Conservation (phyloP, 2,329 filamentous ascomycete genomes). For the Sporothrix dimorphospora region DNA sequence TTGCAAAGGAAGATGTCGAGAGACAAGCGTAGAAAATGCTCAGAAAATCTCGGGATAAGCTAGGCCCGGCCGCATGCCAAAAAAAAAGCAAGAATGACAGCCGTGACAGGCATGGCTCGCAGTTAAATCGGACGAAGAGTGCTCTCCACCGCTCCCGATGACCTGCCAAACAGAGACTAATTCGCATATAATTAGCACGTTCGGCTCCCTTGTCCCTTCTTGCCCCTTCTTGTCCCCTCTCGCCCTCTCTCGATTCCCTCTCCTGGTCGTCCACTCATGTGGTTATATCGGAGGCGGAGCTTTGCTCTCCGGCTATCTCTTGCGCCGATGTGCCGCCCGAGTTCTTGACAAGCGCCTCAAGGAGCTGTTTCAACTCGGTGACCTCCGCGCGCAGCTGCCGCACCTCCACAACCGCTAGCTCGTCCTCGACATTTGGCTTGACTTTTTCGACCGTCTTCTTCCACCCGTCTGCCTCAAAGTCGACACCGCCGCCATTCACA, state of each 20-base stretch:
- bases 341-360: constrained; percentile 37
- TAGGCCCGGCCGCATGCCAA: background rate
- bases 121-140: background rate
- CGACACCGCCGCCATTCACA: constrained; percentile 71
- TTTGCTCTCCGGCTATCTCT: background rate
- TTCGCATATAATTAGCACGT: background rate
- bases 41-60: background rate
- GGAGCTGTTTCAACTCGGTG: constrained; percentile 56
- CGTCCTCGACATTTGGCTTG: constrained; percentile 80
- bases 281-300: background rate
- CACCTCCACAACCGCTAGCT: constrained; percentile 73
- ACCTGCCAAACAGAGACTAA: constrained; percentile 16
- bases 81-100: background rate
- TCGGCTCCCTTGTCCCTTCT: background rate
- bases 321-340: background rate
- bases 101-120: background rate
- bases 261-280: background rate
- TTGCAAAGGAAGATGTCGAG: background rate
- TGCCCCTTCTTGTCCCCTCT: background rate
- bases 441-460: constrained; percentile 74
- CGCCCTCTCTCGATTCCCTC: background rate
- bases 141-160: background rate
- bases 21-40: background rate
- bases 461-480: constrained; percentile 87
- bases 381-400: constrained; percentile 62